Evolutionary conservation across 1,284 basidiomycete species (phyloP).

Genomic region (Cerrena zonata): DNA sequence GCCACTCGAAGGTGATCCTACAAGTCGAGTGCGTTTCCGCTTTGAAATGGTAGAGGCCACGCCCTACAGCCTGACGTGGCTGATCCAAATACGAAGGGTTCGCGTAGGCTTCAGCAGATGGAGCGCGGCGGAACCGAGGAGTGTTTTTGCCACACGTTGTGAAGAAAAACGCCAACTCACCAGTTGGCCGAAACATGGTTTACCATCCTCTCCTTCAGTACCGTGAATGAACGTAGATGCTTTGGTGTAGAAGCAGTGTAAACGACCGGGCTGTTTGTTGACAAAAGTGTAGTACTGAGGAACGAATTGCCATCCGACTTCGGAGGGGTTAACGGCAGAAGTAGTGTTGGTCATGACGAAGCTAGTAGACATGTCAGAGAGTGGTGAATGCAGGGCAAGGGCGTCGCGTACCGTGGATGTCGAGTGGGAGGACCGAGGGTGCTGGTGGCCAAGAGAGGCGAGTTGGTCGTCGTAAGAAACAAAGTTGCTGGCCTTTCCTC

Average conservation of each 20-base stretch:
- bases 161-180: conserved; percentile 38
- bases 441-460: conserved; percentile 17
- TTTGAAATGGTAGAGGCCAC: too few species aligned
- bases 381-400: conserved; percentile 3
- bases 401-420: conserved; percentile 10
- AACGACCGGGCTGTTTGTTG: conserved; percentile 92
- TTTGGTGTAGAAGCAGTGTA: conserved; percentile 99
- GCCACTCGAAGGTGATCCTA: too few species aligned
- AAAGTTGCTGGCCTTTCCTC: conserved; percentile 14
- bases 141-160: neutral
- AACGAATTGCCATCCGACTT: conserved; percentile 96
- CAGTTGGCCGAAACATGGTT: conserved; percentile 87
- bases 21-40: too few species aligned
- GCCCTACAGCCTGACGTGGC: too few species aligned
- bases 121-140: neutral
- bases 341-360: conserved; percentile 34
- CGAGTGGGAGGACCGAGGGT: conserved; percentile 16
- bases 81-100: too few species aligned
- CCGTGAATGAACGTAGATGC: conserved; percentile 94
- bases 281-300: conserved; percentile 96
- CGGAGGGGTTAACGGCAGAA: conserved; percentile 75
- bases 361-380: too few species aligned
- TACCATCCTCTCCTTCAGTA: conserved; percentile 88
- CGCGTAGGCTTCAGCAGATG: neutral
- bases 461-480: conserved; percentile 17